Percentiles rank a stretch among this genome's conserved stretches.
These are phyloP conservation scores for Clavispora santaluciae DNA, from an alignment of 805 yeast species.

Conservation along the genomic window DNA sequence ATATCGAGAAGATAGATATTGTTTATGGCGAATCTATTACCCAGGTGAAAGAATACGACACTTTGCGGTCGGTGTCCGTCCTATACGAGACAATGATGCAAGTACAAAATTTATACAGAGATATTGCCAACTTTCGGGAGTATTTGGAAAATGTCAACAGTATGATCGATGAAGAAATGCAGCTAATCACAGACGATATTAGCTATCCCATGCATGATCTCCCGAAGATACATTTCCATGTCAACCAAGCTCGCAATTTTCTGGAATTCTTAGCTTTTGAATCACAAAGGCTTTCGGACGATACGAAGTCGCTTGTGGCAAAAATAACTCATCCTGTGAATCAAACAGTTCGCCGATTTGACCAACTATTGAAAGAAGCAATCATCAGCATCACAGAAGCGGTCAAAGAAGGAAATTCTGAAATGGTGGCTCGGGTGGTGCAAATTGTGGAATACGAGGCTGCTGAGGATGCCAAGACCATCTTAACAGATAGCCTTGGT, in stretches of 20 bases:
- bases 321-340: constrained; percentile 48
- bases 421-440: constrained; percentile 65
- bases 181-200: constrained; percentile 28
- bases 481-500: constrained; percentile 27
- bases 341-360: constrained; percentile 54
- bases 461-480: constrained; percentile 60
- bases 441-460: constrained; percentile 80
- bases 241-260: constrained; percentile 71
- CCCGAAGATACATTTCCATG: constrained; percentile 61
- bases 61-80: constrained; percentile 61
- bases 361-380: constrained; percentile 56
- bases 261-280: constrained; percentile 66
- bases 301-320: constrained; percentile 61
- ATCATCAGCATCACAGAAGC: constrained; percentile 69
- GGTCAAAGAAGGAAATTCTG: constrained; percentile 60
- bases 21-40: constrained; percentile 54
- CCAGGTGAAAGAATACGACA: constrained; percentile 61
- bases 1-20: constrained; percentile 41
- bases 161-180: constrained; percentile 44
- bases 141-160: constrained; percentile 47
- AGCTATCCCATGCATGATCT: constrained; percentile 49
- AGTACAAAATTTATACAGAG: constrained; percentile 60
- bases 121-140: constrained; percentile 52
- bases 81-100: constrained; percentile 69
- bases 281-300: constrained; percentile 47